A percentile compares a stretch with the other conserved stretches of the same genome.
Evolutionary conservation across 23 red algal species (phyloP).

Genomic region (Gracilaria vermiculophylla): DNA sequence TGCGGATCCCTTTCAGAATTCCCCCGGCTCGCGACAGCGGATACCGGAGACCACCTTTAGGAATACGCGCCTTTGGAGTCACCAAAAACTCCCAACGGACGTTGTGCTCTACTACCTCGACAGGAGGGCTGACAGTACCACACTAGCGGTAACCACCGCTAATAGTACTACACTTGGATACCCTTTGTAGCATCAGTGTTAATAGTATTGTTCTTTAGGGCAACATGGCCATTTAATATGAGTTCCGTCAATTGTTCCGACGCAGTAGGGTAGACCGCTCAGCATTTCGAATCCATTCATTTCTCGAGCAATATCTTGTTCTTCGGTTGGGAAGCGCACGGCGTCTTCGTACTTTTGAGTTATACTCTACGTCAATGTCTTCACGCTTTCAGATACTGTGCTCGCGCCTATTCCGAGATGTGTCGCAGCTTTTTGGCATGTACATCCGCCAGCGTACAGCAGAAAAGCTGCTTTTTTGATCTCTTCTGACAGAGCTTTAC

Average conservation of each 20-base stretch:
- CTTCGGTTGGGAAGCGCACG: not conserved
- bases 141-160: no score
- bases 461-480: not conserved
- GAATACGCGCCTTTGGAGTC: no score
- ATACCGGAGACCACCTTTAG: no score
- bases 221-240: not conserved
- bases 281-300: slow-evolving; percentile 10
- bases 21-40: no score
- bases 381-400: not conserved
- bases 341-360: not conserved
- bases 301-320: not conserved
- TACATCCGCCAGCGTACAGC: not conserved
- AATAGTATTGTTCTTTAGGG: not conserved
- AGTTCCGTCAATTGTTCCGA: slow-evolving; percentile 29
- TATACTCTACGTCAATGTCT: not conserved
- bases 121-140: no score
- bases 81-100: no score
- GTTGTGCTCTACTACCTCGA: no score
- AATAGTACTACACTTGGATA: slow-evolving; percentile 6
- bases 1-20: no score
- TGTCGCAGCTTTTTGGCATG: not conserved
- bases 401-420: not conserved
- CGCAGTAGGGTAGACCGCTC: slow-evolving; percentile 10
- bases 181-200: slow-evolving; percentile 26
- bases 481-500: not conserved